Base-by-base conservation (phyloP, 306 rosid genomes). In the Delonix regia region DNA sequence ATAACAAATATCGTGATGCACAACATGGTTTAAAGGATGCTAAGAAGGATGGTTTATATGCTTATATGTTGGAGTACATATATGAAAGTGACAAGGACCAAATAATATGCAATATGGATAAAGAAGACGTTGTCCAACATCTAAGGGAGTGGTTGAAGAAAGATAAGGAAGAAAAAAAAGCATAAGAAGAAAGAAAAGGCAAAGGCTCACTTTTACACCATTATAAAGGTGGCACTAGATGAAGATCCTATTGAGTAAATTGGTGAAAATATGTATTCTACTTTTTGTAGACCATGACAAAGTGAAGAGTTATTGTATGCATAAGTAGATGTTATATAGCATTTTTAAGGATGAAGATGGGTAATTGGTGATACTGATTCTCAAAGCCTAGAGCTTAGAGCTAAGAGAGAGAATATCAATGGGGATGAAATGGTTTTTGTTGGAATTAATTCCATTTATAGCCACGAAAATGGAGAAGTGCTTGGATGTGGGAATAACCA, bases 81-180 rank as follows among this genome's bases (percentile, higher is more conserved):
- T 98, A 98, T 53, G 99, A 96, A 78, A 87, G 92, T 85, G 99
- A 96, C 92, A 96, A 80, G 88, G 99, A 96, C 64, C 91, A 96
- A 86, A 88, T 96, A 83, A 91, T 96, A 77, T 96, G 99, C 85
- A 90, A 93, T 69, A 98, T 93, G 76, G 99, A 93, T 78, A 98
- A 96, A 90, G 91, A 91, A 86, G 99, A 96, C 84, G 91, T 96
- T 57, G 98, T 98, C 21, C 98, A 96, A 72, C 99, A 96, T 86
- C 90, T 96, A 62, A 89, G 99, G 91, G 95, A 76, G 90, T 90
- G 94, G 89, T 80, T 94, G 85, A 92, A 92, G 85, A 92, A 94
- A 81, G 97, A 92, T 78, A 96, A 90, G 77, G 98, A 94, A 79
- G 97, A 90, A 77, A 89, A 94, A n/a, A 84, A 97, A 94, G 75